phyloP scores from a whole-genome alignment of 2,329 filamentous ascomycete genomes.

The Alternaria infectoria region DNA sequence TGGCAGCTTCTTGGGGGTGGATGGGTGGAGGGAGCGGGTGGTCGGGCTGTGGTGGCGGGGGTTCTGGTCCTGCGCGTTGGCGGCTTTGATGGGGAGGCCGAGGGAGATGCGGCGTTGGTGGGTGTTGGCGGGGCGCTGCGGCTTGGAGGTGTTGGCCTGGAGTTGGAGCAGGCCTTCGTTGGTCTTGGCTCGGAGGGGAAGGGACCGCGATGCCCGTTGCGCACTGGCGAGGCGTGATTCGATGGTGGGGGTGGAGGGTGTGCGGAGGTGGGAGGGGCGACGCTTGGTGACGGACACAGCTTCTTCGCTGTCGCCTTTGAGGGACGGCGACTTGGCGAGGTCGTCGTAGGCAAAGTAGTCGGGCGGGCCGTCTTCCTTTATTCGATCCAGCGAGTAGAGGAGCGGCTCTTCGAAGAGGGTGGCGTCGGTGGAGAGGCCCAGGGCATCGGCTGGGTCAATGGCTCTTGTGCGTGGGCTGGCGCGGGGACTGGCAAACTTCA shows the following conservation, averaged over 20 bases:
- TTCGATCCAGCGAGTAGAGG: conserved; percentile 24
- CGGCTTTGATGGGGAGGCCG: conserved; percentile 24
- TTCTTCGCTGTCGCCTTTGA: conserved; percentile 17
- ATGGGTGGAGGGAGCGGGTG: conserved; percentile 10
- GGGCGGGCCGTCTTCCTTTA: conserved; percentile 14
- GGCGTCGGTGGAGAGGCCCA: conserved; percentile 21
- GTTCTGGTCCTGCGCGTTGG: conserved; percentile 5
- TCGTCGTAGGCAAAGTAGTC: conserved; percentile 19
- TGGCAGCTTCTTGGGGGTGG: conserved; percentile 6
- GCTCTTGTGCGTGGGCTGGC: conserved; percentile 12
- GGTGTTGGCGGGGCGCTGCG: conserved; percentile 9
- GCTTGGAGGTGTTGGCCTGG: conserved; percentile 22
- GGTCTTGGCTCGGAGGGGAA: conserved; percentile 23
- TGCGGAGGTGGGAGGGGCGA: conserved; percentile 22
- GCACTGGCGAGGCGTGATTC: conserved; percentile 17
- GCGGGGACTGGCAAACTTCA: conserved; percentile 24
- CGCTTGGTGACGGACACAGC: conserved; percentile 12
- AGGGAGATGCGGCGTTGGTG: conserved; percentile 32
- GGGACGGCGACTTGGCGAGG: conserved; percentile 13
- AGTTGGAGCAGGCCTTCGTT: conserved; percentile 31
- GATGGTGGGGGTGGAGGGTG: conserved; percentile 21
- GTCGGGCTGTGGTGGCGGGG: conserved; percentile 7
- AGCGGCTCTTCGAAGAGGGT: conserved; percentile 30
- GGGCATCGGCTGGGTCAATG: conserved; percentile 16
- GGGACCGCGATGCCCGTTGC: conserved; percentile 13